Evolutionary conservation across 805 yeast genomes (phyloP), one percentile per base, ranked within the genome.

Genomic region (Isabelozyma gotoi): DNA sequence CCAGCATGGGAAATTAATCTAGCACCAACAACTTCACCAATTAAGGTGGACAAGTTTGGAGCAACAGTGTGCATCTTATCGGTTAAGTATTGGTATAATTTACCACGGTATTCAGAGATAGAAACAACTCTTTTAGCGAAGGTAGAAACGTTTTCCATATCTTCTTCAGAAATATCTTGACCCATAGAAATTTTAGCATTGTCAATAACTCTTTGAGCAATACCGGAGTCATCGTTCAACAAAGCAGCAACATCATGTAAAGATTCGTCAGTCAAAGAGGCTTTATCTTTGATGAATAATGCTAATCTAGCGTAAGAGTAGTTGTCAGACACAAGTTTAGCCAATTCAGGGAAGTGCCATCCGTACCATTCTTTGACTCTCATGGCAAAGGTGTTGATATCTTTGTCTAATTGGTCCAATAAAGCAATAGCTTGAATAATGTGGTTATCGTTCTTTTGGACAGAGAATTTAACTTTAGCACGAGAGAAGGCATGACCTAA

Each of bases 21-120:
- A 39, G 99, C 99, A 74, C 99, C 99, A 55, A 94, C 96, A 67
- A 92, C 94, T 77, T 94, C 99, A 68, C 99, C 99, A 63, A 94
- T 92, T 67, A 94, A 82, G 67, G 92, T 96, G 39, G 96, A 83
- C 65, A 94, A 79, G 71, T 94, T 94, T 56, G 99, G 99, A 50
- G 99, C 99, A 65, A 94, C 97, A 46, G 89, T 82, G 77, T 88
- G 85, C 99, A 94, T 94, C 78, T 94, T 94, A 56, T 91, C 96
- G 50, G 88, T 81, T 66, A 94, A 77, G 74, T 94, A 94, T 56
- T 82, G 82, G 74, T 77, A 91, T 58, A 94, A 76, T 59, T 81
- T 82, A 61, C 80, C 77, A 68, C 98, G 84, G 82, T 92, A 92
- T 58, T 91, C 97, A 47, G 94, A 81, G 61, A 94, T 80, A 46